Percentiles rank a stretch among this genome's conserved stretches.
These are phyloP conservation scores for Gaeumannomyces sp. DNA, from an alignment of 2,329 filamentous ascomycete species.

Conservation along the genomic window DNA sequence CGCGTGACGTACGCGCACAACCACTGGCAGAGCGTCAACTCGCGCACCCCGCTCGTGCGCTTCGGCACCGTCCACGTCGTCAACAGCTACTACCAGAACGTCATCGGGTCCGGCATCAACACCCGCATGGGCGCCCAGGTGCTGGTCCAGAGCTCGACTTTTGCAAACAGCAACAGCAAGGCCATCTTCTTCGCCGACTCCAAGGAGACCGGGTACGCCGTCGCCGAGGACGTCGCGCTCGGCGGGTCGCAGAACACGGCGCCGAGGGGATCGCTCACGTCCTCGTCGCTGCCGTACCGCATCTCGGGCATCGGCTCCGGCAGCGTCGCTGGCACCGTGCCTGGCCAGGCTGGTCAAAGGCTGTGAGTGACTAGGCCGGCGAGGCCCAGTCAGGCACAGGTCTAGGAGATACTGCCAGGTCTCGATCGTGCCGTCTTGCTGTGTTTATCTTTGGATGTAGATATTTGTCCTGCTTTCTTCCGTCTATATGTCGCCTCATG, in stretches of 20 bases:
- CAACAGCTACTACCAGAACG: slow-evolving; percentile 39
- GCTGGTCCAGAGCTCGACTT: slow-evolving; percentile 50
- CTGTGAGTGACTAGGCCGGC: slow-evolving; percentile 16
- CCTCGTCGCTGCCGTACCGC: slow-evolving; percentile 41
- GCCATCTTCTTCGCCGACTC: slow-evolving; percentile 35
- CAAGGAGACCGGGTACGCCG: slow-evolving; percentile 33
- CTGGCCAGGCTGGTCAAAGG: slow-evolving; percentile 31
- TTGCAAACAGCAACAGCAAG: slow-evolving; percentile 32
- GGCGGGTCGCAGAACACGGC: slow-evolving; percentile 42
- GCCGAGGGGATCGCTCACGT: slow-evolving; percentile 41
- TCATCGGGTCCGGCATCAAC: slow-evolving; percentile 45
- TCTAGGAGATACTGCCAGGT: no score
- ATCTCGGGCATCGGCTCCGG: slow-evolving; percentile 46
- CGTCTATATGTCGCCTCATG: no score
- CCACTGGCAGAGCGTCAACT: slow-evolving; percentile 59
- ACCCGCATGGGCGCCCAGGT: slow-evolving; percentile 50
- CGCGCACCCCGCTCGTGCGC: slow-evolving; percentile 54
- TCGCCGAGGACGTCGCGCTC: slow-evolving; percentile 34
- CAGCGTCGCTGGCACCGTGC: slow-evolving; percentile 38
- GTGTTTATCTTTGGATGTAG: no score
- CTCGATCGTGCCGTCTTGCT: no score
- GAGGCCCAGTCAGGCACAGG: background rate
- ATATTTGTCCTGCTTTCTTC: no score
- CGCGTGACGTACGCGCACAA: slow-evolving; percentile 62
- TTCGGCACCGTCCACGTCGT: slow-evolving; percentile 59